These are phyloP conservation scores for Nemania abortiva DNA, from an alignment of 2,329 filamentous ascomycete species.

Conservation along the genomic window DNA sequence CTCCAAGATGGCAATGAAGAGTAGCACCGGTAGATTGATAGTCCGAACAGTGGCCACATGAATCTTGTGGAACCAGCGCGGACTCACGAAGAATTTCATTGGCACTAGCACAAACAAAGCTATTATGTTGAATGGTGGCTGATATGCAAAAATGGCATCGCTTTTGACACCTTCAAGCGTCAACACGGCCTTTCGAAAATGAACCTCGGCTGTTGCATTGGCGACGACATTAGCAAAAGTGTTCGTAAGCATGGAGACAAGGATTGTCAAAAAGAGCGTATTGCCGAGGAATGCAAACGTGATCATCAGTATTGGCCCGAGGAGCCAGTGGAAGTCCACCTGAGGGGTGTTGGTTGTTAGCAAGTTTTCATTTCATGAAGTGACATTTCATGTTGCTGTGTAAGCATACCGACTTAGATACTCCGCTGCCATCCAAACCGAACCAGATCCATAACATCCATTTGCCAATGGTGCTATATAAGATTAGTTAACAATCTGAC, in stretches of 20 bases:
- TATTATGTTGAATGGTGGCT: constrained; percentile 85
- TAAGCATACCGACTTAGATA: constrained; percentile 64
- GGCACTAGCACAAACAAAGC: constrained; percentile 80
- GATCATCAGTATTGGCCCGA: constrained; percentile 84
- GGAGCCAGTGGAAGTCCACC: constrained; percentile 80
- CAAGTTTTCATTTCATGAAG: neutral
- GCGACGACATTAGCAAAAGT: constrained; percentile 83
- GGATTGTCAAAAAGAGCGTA: constrained; percentile 87
- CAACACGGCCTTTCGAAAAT: constrained; percentile 82
- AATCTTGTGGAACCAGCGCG: constrained; percentile 91
- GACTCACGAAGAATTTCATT: constrained; percentile 80
- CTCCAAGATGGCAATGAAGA: constrained; percentile 78
- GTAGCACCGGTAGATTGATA: constrained; percentile 80
- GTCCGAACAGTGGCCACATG: constrained; percentile 81
- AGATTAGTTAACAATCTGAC: constrained; percentile 32
- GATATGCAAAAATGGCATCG: constrained; percentile 85
- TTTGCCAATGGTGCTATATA: constrained; percentile 75
- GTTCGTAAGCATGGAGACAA: constrained; percentile 87
- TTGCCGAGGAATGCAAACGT: constrained; percentile 88
- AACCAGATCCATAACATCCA: constrained; percentile 98
- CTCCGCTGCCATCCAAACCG: constrained; percentile 79
- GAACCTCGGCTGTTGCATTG: constrained; percentile 85
- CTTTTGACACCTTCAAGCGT: constrained; percentile 89
- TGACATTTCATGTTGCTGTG: neutral
- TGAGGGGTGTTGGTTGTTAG: constrained; percentile 49